A percentile compares a stretch with the other conserved stretches of the same genome.
phyloP scores from a whole-genome alignment of 371 early-diverging fungal genomes.

The Mortierella sp. region DNA sequence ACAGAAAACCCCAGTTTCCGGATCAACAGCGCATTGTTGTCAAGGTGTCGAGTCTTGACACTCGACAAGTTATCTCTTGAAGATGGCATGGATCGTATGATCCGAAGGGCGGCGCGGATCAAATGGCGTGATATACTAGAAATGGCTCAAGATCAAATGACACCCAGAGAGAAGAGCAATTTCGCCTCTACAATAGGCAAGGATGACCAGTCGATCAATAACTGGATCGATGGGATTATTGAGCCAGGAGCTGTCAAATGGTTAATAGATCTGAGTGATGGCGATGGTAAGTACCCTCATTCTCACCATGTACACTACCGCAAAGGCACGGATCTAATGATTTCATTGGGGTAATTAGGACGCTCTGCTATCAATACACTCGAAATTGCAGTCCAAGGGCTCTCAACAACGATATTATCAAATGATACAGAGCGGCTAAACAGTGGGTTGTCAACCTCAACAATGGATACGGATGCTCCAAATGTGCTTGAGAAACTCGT shows the following conservation, averaged over 20 bases:
- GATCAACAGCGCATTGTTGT: constrained; percentile 84
- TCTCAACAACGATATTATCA: constrained; percentile 31
- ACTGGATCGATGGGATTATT: constrained; percentile 49
- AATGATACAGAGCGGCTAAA: not conserved
- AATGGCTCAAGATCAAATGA: constrained; percentile 56
- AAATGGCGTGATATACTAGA: constrained; percentile 56
- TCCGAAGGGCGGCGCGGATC: constrained; percentile 66
- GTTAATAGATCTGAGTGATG: constrained; percentile 75
- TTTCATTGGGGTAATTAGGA: constrained; percentile 54
- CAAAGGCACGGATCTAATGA: not conserved
- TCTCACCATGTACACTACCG: not conserved
- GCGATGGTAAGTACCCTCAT: constrained; percentile 66
- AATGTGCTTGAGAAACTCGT: constrained; percentile 23
- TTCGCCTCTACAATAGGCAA: constrained; percentile 34
- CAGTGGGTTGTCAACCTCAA: not conserved
- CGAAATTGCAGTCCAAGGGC: constrained; percentile 69
- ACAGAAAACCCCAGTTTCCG: constrained; percentile 94
- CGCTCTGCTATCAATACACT: constrained; percentile 77
- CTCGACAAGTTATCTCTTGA: constrained; percentile 72
- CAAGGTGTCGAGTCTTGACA: constrained; percentile 84
- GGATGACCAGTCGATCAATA: constrained; percentile 55
- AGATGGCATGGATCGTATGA: constrained; percentile 68
- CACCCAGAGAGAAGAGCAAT: constrained; percentile 22
- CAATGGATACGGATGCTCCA: not conserved
- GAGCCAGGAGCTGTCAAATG: constrained; percentile 64